A percentile compares a stretch with the other conserved stretches of the same genome.
phyloP scores from a whole-genome alignment of 129 eudicot species.

The Daucus carota region DH1_v3.0 NC_030383.2:46392501-46393000 shows the following conservation, averaged over 20 bases:
- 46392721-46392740: not conserved
- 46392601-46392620: not conserved
- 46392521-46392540: not conserved
- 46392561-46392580: not conserved
- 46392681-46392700: not conserved
- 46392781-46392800: not conserved
- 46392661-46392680: not conserved
- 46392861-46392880: not conserved
- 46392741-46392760: not conserved
- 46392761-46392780: not conserved
- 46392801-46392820: not conserved
- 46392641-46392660: not conserved
- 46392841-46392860: not conserved
- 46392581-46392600: not conserved
- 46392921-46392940: not conserved
- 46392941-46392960: not conserved
- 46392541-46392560: not conserved
- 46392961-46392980: not conserved
- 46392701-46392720: not conserved
- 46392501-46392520: not conserved
- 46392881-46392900: not conserved
- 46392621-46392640: not conserved
- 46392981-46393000: conserved; percentile 2
- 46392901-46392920: not conserved
- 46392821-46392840: not conserved